These are phyloP conservation scores for Teratosphaeria gauchensis DNA, from an alignment of 2,329 filamentous ascomycete genomes.

Conservation along the genomic window DNA sequence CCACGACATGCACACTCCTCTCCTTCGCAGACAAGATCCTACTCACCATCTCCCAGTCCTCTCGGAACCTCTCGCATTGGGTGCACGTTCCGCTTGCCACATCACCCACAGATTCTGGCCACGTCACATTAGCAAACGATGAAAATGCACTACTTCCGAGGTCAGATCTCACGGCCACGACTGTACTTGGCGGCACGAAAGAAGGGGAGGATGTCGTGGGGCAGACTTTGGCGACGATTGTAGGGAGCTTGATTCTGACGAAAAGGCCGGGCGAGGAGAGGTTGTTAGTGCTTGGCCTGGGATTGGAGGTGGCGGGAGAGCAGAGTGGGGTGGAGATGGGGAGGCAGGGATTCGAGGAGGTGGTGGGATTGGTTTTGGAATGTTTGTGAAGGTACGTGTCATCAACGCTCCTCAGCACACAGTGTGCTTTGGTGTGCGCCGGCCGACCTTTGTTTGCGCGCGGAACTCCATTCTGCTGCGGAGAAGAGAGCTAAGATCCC, in stretches of 20 bases:
- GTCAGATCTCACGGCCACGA: slow-evolving; percentile 73
- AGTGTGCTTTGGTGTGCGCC: too few relatives aligned
- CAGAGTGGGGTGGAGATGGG: slow-evolving; percentile 9
- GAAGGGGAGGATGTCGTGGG: slow-evolving; percentile 66
- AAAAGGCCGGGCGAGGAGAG: slow-evolving; percentile 56
- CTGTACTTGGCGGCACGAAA: slow-evolving; percentile 73
- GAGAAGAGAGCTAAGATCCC: too few relatives aligned
- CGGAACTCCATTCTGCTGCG: too few relatives aligned
- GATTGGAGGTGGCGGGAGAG: slow-evolving; percentile 35
- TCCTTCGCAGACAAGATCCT: slow-evolving; percentile 85
- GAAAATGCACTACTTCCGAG: slow-evolving; percentile 60
- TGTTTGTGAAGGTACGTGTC: background rate
- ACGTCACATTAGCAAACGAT: slow-evolving; percentile 29
- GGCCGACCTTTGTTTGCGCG: too few relatives aligned
- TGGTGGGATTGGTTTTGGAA: slow-evolving; percentile 21
- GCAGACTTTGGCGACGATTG: slow-evolving; percentile 80
- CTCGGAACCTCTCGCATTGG: slow-evolving; percentile 75
- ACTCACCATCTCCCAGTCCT: slow-evolving; percentile 78
- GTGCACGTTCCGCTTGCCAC: slow-evolving; percentile 74
- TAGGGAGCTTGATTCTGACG: slow-evolving; percentile 68
- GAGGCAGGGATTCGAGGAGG: slow-evolving; percentile 31
- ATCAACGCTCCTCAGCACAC: too few relatives aligned
- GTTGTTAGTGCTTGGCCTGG: slow-evolving; percentile 49
- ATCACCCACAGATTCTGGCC: slow-evolving; percentile 51
- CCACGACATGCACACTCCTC: slow-evolving; percentile 63